Evolutionary conservation across 306 rosid genomes (phyloP), one percentile per base, ranked within the genome.

Genomic region (Ziziphus jujuba): DNA sequence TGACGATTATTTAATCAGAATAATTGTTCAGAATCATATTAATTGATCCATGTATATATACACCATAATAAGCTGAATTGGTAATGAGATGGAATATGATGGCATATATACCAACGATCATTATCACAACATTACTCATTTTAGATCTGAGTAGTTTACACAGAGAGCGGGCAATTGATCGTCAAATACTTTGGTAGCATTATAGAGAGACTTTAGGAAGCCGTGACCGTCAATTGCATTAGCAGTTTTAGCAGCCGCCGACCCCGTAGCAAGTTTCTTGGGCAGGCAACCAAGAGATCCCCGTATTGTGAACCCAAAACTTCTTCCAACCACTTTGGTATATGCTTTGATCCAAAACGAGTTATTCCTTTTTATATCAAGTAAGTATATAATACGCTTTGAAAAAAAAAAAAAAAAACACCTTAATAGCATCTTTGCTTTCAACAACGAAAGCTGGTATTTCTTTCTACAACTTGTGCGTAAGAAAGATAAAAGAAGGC

Each of bases 371-470:
- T 4, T 36, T 31, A 5, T n/a, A 1, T 19, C 38, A 38, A 36
- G 8, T n/a, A n/a, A 1, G 20, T 61, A 40, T 20, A 61, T n/a
- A 38, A 36, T 9, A 58, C 1, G 44, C 9, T 15, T 58, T 33
- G 16, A 58, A 9, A 22, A 55, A 12, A 23, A 38, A 23, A 16
- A 13, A 24, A 19, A 1, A 6, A 67, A 63, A 63, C 6, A 76
- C 80, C 75, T 28, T 31, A 50, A 76, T 63, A 19, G 80, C 73
- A 64, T 51, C 55, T 76, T 12, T 72, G 59, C 69, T 69, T 43
- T 69, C 75, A 28, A 53, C 15, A 50, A 76, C 47, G 53, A 69
- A 76, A 35, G 80, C 63, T 19, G 80, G 80, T 48, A 76, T 76
- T 55, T 33, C n/a, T 36, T 16, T 76, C 54, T 1, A 76, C 50